Evolutionary conservation across 139 green algal genomes (phyloP).

Genomic region (Raphidocelis subcapitata): DNA sequence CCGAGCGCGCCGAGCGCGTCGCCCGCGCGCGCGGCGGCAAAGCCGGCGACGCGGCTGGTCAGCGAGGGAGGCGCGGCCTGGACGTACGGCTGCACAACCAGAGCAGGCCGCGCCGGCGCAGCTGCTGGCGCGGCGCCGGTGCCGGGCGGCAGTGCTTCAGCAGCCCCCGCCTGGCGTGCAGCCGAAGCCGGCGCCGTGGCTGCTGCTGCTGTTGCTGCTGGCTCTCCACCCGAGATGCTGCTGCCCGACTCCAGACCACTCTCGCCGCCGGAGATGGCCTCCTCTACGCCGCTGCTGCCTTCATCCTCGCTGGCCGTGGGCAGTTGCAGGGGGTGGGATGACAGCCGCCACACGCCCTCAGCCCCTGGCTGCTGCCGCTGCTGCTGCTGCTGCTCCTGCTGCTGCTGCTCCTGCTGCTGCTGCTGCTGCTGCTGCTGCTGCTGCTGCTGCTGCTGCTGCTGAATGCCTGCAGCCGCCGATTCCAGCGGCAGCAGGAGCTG

Average conservation of each 20-base stretch:
- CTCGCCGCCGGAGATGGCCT: neutral
- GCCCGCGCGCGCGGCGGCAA: neutral
- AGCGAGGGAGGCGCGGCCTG: neutral
- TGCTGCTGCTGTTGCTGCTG: conserved; percentile 11
- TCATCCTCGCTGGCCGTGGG: neutral
- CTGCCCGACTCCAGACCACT: neutral
- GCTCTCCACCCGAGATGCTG: conserved; percentile 16
- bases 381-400: conserved; percentile 18
- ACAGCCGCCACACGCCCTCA: neutral
- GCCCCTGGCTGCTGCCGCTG: neutral
- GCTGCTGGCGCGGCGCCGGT: neutral
- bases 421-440: neutral
- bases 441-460: conserved; percentile 20
- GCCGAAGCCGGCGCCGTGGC: neutral
- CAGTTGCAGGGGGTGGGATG: neutral
- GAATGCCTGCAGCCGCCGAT: too few relatives aligned
- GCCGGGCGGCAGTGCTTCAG: too few relatives aligned
- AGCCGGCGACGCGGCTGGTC: neutral
- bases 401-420: conserved; percentile 11
- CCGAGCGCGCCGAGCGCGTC: neutral
- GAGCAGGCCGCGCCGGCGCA: neutral
- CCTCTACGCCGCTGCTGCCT: neutral
- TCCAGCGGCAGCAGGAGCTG: too few relatives aligned
- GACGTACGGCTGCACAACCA: neutral
- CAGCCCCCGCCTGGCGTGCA: neutral